Base-by-base conservation (phyloP, 2,329 filamentous ascomycete species). In the Fusarium albosuccineum region DNA sequence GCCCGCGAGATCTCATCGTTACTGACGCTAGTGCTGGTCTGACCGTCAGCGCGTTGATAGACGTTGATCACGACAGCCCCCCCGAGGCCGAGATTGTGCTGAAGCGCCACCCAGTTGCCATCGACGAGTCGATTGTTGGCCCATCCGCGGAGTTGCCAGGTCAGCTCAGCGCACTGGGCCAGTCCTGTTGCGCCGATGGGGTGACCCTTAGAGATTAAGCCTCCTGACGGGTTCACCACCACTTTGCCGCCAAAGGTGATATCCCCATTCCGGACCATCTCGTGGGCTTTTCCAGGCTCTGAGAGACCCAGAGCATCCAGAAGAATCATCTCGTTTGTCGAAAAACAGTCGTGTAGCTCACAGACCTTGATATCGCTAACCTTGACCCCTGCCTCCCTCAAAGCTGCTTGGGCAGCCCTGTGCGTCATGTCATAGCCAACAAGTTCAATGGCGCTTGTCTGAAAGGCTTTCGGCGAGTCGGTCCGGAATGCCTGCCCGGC, bases 401-500 rank as follows among this genome's bases (percentile, higher is more conserved):
- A 53, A 4, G 70, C 73, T 9, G 56, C 68, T 3, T 54, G 55
- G 8, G 66, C 70, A 4, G 74, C 74, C n/a, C 62, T 48, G 30
- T 57, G 60, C 10, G 71, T 70, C 74, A 76, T 76, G 41, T 71
- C 70, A 48, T 66, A 74, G 13, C 74, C 74, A 14, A 76, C 62
- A 8, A 76, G 70, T 51, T 75, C 63, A 26, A 76, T 76, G 9
- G 70, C 57, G 30, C 67, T 70, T 5, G 41, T 59, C 14, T 50
- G 9, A 11, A 63, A 63, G 10, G 50, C 22, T 26, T 44, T 27
- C 11, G 55, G 30, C 11, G 60, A 59, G 16, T 63, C 60, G 1
- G 60, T 63, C 13, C 13, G 2, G 30, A 63, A 59, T 9, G 55
- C 39, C 80, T 97, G 94, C 17, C 95, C 95, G 1, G 95, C 95